phyloP scores from a whole-genome alignment of 805 yeast species.

The Jamesozyma piceae region DNA sequence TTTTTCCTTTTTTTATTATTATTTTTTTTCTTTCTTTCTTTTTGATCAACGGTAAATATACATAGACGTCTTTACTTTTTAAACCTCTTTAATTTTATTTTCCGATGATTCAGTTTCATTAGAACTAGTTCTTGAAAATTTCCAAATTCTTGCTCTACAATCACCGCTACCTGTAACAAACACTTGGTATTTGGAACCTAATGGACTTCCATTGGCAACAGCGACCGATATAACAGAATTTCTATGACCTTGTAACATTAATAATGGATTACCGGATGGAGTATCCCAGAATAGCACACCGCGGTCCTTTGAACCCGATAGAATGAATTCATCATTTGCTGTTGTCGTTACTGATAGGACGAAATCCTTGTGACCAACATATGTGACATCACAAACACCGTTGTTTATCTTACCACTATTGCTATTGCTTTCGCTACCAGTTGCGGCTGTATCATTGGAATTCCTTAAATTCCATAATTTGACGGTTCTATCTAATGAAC shows the following conservation, averaged over 20 bases:
- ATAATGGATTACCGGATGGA: conserved; percentile 77
- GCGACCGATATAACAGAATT: conserved; percentile 93
- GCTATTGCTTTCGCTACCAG: conserved; percentile 9
- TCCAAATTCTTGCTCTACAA: conserved; percentile 95
- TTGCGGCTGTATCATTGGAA: conserved; percentile 1
- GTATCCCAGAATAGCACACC: conserved; percentile 98
- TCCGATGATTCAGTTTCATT: not conserved
- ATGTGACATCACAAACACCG: conserved; percentile 77
- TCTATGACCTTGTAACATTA: conserved; percentile 95
- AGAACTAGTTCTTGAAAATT: conserved; percentile 42
- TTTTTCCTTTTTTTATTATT: not conserved
- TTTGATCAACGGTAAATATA: too few species aligned
- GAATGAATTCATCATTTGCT: conserved; percentile 81
- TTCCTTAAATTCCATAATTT: conserved; percentile 87
- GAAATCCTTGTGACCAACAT: conserved; percentile 92
- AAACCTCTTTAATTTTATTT: conserved; percentile 4
- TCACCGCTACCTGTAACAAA: conserved; percentile 98
- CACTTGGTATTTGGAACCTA: conserved; percentile 53
- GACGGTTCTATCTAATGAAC: conserved; percentile 90
- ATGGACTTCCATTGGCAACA: conserved; percentile 68
- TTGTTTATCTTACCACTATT: conserved; percentile 29
- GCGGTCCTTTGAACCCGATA: conserved; percentile 93
- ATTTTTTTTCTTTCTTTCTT: not conserved
- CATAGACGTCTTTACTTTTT: not conserved
- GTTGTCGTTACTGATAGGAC: conserved; percentile 91